Base-by-base conservation (phyloP, 352 stramenopile species). In the Halophytophthora polymorphica region DNA sequence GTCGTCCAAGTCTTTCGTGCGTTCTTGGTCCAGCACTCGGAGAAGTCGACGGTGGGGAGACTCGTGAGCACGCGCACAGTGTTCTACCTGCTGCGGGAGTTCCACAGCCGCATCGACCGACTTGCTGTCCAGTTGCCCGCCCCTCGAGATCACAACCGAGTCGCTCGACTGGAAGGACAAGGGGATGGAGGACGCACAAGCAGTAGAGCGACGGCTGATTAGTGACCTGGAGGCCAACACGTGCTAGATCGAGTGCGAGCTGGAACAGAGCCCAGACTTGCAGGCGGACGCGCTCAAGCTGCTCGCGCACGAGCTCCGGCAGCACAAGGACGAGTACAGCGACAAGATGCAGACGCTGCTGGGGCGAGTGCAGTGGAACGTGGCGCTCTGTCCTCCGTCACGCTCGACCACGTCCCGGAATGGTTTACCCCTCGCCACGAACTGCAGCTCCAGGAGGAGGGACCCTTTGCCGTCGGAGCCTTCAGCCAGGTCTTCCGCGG, bases 341-440 rank as follows among this genome's bases (percentile, higher is more conserved):
- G 28, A 23, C 31, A 18, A 39, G 2, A 45, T 43, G 18, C 43
- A 49, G 15, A 8, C 39, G 8, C 21, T 58, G 18, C 28, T 47
- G 1, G 23, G 51, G 35, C 31, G 39, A 21, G 53, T 43, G 6
- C 43, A 40, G 6, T 45, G 43, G 23, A 40, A 41, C 6, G 45
- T 57, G 10, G 46, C 46, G 28, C 54, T 6, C 51, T 63, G 19
- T 58, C 55, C 19, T 41, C 47, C 15, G 42, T 48, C 12, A 17
- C 42, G 11, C 39, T 53, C 15, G 42, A 48, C 7, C 28, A 49
- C 8, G 45, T 63, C 14, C 56, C 56, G 1, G 15, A 48, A 13
- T 64, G 64, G 64, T 61, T 69, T 53, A 42, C 69, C 17, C 51
- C 59, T 54, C 40, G 22, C 18, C 41, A 64, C 17, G 55, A 69